Conservation (phyloP, 2,329 filamentous ascomycete species). For the Verticillium nubilum region DNA sequence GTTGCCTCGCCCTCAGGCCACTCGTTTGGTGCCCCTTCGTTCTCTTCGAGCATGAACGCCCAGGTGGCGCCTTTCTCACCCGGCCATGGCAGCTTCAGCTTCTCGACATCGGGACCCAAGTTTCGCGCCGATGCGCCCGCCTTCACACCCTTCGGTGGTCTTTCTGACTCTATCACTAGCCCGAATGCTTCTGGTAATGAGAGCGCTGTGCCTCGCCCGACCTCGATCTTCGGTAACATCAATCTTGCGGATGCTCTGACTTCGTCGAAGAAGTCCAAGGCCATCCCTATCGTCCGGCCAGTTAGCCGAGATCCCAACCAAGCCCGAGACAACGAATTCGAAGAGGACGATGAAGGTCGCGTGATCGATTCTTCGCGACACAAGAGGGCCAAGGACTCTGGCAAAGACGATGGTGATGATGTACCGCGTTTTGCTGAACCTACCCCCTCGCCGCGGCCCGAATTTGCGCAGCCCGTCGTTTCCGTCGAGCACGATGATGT, state of each 20-base stretch:
- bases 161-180: slow-evolving; percentile 43
- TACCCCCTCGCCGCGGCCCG: slow-evolving; percentile 19
- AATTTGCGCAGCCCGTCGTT: slow-evolving; percentile 4
- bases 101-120: slow-evolving; percentile 59
- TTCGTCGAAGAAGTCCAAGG: slow-evolving; percentile 69
- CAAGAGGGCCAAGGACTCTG: slow-evolving; percentile 65
- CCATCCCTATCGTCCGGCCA: slow-evolving; percentile 72
- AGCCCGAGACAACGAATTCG: slow-evolving; percentile 24
- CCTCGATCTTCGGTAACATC: slow-evolving; percentile 63
- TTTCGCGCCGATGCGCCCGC: slow-evolving; percentile 73
- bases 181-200: slow-evolving; percentile 38
- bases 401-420: slow-evolving; percentile 62
- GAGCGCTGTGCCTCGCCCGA: slow-evolving; percentile 30
- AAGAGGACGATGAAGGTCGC: slow-evolving; percentile 55
- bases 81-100: slow-evolving; percentile 58
- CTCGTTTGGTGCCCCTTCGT: slow-evolving; percentile 33
- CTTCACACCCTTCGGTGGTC: slow-evolving; percentile 59
- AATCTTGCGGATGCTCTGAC: slow-evolving; percentile 57
- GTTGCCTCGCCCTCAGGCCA: slow-evolving; percentile 26
- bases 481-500: slow-evolving; percentile 3
- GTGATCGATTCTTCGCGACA: slow-evolving; percentile 56
- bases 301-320: slow-evolving; percentile 38
- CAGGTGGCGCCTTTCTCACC: slow-evolving; percentile 66
- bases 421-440: slow-evolving; percentile 69
- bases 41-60: slow-evolving; percentile 42